Evolutionary conservation across 306 rosid species (phyloP).

Genomic region (Vicia sativa): DNA sequence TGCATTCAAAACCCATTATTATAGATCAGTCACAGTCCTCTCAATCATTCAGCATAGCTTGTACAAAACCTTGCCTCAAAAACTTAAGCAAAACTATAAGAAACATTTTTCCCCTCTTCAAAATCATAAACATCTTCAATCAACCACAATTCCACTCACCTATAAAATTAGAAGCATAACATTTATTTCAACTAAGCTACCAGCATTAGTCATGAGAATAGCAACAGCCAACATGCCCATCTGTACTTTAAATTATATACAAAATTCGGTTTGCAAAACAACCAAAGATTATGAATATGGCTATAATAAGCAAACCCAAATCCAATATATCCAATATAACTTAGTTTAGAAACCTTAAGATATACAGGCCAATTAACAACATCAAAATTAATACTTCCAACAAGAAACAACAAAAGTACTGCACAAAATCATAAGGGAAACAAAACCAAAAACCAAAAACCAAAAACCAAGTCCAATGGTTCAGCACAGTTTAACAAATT

Average conservation of each 20-base stretch:
- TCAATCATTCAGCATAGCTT: neutral
- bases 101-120: conserved; percentile 4
- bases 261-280: neutral
- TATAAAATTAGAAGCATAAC: neutral
- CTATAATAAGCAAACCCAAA: conserved; percentile 7
- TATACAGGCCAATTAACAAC: neutral
- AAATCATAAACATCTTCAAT: neutral
- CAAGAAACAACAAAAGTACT: neutral
- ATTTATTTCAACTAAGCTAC: neutral
- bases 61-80: neutral
- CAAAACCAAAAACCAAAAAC: conserved; percentile 3
- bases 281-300: neutral
- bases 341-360: conserved; percentile 5
- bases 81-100: neutral
- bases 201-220: neutral
- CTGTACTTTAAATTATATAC: neutral
- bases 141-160: neutral
- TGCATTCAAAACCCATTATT: conserved; percentile 9
- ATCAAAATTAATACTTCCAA: conserved; percentile 28
- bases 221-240: neutral
- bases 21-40: conserved; percentile 17
- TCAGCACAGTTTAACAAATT: neutral
- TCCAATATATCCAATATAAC: neutral
- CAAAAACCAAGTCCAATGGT: neutral
- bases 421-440: neutral